Base-by-base conservation (phyloP, 805 yeast species). In the Lachancea sp. region DNA sequence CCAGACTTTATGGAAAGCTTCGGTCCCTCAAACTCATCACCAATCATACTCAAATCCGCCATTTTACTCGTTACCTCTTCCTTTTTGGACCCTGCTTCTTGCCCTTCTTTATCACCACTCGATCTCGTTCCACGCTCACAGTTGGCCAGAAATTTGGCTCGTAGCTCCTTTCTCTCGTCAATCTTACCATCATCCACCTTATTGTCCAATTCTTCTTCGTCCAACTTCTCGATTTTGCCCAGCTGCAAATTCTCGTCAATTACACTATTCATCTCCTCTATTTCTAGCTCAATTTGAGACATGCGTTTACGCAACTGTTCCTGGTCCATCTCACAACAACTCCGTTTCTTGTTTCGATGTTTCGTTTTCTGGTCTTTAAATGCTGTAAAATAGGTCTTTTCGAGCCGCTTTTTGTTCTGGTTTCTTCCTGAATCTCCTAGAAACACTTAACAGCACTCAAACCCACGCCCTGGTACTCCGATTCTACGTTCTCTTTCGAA, bases 211-310 rank as follows among this genome's bases (percentile, higher is more conserved):
- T 6, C 12, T 16, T 39, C 36, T 17, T 30, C 36, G 31, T 29
- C 31, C 31, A 29, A 29, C 6, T 11, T 12, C 31, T 11, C 31
- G 31, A 7, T 13, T 11, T 39, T 35, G 20, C 20, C 25, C 12
- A 55, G 42, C 31, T 62, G 58, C 36, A 65, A 43, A 47, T 65
- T 65, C 38, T 63, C 65, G 37, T 58, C 65, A 16, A 65, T 58
- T 54, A 63, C 56, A 30, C 59, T 57, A 43, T 65, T 65, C 61
- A 65, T 60, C 42, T 63, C 59, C 35, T 59, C 56, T 36, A 65
- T 60, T 37, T 63, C 67, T 26, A 55, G 45, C 45, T 65, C 69
- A 27, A 65, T 59, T 31, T 62, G 65, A 5, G 68, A 63, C 35
- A 65, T 48, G 34, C 68, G 55, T 44, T 61, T 59, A 43, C 63